Conservation (phyloP, 805 yeast species). For the Saturnispora saitoi region DNA sequence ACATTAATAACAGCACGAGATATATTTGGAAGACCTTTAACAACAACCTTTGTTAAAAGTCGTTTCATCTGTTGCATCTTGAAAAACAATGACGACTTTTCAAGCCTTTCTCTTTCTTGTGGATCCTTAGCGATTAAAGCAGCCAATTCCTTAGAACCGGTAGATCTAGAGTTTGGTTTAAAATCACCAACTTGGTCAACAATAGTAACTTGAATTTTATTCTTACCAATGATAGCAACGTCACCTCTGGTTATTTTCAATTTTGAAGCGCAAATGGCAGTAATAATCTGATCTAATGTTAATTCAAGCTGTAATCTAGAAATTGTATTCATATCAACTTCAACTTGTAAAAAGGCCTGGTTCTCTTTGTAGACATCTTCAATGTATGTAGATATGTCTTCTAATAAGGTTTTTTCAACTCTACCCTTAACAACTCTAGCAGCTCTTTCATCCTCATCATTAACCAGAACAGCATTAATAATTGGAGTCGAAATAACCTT, state of each 20-base stretch:
- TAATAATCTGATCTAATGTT: slow-evolving; percentile 75
- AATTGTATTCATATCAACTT: slow-evolving; percentile 75
- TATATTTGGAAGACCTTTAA: slow-evolving; percentile 86
- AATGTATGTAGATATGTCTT: slow-evolving; percentile 80
- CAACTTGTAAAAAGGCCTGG: slow-evolving; percentile 69
- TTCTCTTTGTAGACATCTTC: slow-evolving; percentile 88
- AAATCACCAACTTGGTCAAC: slow-evolving; percentile 33
- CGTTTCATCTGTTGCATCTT: slow-evolving; percentile 86
- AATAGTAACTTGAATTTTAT: slow-evolving; percentile 59
- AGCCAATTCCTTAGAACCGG: slow-evolving; percentile 27
- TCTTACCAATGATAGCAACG: slow-evolving; percentile 57
- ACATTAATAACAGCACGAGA: slow-evolving; percentile 95
- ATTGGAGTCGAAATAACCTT: slow-evolving; percentile 93
- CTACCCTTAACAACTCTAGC: slow-evolving; percentile 98
- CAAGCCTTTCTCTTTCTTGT: slow-evolving; percentile 29
- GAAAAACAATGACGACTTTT: slow-evolving; percentile 56
- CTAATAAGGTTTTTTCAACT: slow-evolving; percentile 81
- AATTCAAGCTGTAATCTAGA: slow-evolving; percentile 86
- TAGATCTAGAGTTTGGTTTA: slow-evolving; percentile 35
- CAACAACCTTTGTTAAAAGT: slow-evolving; percentile 76
- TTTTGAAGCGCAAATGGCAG: slow-evolving; percentile 75
- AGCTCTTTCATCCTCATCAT: slow-evolving; percentile 91
- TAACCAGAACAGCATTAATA: slow-evolving; percentile 87
- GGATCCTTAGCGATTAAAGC: slow-evolving; percentile 27
- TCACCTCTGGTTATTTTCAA: slow-evolving; percentile 71